Percentiles rank a stretch among this genome's conserved stretches.
phyloP scores from a whole-genome alignment of 495 filamentous ascomycete genomes.

The Elasticomyces elasticus region DNA sequence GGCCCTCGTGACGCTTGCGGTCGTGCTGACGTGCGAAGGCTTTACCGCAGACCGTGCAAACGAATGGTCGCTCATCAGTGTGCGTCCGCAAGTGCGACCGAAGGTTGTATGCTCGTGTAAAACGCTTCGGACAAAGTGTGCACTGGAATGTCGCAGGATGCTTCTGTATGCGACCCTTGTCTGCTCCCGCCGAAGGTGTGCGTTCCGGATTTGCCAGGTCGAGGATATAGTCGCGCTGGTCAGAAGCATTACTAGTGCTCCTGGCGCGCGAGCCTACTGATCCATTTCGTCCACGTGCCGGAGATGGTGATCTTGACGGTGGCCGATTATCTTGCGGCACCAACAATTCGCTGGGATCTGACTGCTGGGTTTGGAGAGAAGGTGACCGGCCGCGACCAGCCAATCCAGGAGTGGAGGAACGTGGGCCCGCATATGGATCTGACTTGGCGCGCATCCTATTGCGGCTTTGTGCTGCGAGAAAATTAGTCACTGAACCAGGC shows the following conservation, averaged over 20 bases:
- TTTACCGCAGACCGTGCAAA: slow-evolving; percentile 76
- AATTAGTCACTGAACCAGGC: slow-evolving; percentile 1
- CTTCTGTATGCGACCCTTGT: slow-evolving; percentile 62
- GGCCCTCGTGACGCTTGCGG: slow-evolving; percentile 36
- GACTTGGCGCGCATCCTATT: slow-evolving; percentile 35
- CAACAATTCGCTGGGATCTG: slow-evolving; percentile 37
- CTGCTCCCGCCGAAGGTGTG: slow-evolving; percentile 39
- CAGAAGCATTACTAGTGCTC: slow-evolving; percentile 82
- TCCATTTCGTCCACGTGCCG: slow-evolving; percentile 30
- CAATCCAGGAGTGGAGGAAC: slow-evolving; percentile 11
- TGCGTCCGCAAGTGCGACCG: slow-evolving; percentile 38
- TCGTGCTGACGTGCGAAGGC: slow-evolving; percentile 46
- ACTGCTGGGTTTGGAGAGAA: slow-evolving; percentile 25
- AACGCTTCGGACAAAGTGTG: slow-evolving; percentile 38
- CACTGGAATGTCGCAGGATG: slow-evolving; percentile 56
- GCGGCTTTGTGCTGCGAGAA: slow-evolving; percentile 24
- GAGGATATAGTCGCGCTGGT: slow-evolving; percentile 85
- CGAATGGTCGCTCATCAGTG: slow-evolving; percentile 38
- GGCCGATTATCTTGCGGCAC: slow-evolving; percentile 47
- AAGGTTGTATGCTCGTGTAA: slow-evolving; percentile 43
- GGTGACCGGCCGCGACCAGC: slow-evolving; percentile 24
- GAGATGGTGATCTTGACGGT: slow-evolving; percentile 46
- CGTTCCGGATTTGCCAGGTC: slow-evolving; percentile 82
- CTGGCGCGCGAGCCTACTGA: slow-evolving; percentile 33
- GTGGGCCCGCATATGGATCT: slow-evolving; percentile 28